Base-by-base conservation (phyloP, 441 rosid genomes). In the Brassica balearica region DNA sequence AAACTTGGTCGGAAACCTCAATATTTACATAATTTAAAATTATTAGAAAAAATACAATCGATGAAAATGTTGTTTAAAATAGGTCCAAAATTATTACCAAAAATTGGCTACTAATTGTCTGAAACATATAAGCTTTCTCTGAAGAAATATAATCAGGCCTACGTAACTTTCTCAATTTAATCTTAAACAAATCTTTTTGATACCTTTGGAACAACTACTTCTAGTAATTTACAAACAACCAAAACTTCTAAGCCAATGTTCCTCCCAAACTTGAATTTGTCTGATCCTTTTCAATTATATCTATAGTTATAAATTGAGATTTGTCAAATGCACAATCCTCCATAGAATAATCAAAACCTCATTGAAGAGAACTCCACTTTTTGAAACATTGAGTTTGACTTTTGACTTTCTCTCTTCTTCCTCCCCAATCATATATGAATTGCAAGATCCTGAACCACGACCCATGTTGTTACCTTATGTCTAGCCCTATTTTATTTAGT, bases 101-200 rank as follows among this genome's bases (percentile, higher is more conserved):
- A 41, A 41, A 8, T 9, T 41, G 12, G 12, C 48, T 41, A 41
- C 4, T 79, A 89, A 65, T 90, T 85, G 56, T 92, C 94, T 70
- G 96, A 90, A 78, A 69, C 51, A 74, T 90, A 92, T 90, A 92
- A 20, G 92, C 92, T 80, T 88, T 94, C 96, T 12, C 96, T 12
- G 80, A 20, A 38, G 97, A 89, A 75, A 90, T 75, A 77, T 94
- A 92, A 73, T 88, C 97, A 61, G 96, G 93, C 80, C 97, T 87
- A 63, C 82, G 88, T 82, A 87, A 90, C 73, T 90, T 88, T 61
- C 88, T 80, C 29, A 85, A 79, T 71, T 82, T 83, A 23, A 90
- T 81, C 77, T 80, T 68, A 61, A 86, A 86, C 64, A 87, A 85
- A 60, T 72, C 68, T 36, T 38, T 77, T 83, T 51, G 75, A 55